Evolutionary conservation across 148 eudicot genomes (phyloP), one percentile per base, ranked within the genome.

Genomic region (Arbutus unedo): DNA sequence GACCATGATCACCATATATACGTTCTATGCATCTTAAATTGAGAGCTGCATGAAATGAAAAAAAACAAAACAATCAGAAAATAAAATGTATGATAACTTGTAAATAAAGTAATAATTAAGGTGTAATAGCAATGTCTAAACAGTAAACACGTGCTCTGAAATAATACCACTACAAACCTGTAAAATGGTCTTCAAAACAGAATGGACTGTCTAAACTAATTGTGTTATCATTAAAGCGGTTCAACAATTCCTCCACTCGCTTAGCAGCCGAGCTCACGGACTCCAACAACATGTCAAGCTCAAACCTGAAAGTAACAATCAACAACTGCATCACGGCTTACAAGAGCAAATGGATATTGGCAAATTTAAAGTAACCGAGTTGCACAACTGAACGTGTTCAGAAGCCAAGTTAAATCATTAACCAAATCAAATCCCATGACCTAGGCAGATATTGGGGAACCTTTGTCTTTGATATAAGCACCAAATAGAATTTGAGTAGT

Each of bases 271-370:
- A 90, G 87, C 88, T 93, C 80, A 94, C 98, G 70, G 97, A 94
- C 91, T 96, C 99, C 88, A 96, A 85, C 90, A 96, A 85, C 98
- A 96, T 93, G 88, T 96, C 99, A 70, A 94, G 88, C 93, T 96
- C 99, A 93, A 96, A 96, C 85, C 99, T 96, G 88, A 81, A 86
- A 82, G 44, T 72, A 66, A n/a, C 64, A 83, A 11, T 70, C 15
- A 81, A 75, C 48, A 60, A 53, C 10, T 64, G 73, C 81, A 57
- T 78, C 15, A 71, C 77, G 56, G 78, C 57, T 59, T 60, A 54
- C 82, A 48, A 49, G 19, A 73, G 47, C 8, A 64, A 56, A 75
- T 8, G 18, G 4, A 53, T 47, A 43, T 47, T 8, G 15, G 50
- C 38, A 70, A 72, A 82, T 14, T 75, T n/a, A 9, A 49, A 84